phyloP scores from a whole-genome alignment of 306 rosid genomes.

The Psophocarpus tetragonolobus region DNA sequence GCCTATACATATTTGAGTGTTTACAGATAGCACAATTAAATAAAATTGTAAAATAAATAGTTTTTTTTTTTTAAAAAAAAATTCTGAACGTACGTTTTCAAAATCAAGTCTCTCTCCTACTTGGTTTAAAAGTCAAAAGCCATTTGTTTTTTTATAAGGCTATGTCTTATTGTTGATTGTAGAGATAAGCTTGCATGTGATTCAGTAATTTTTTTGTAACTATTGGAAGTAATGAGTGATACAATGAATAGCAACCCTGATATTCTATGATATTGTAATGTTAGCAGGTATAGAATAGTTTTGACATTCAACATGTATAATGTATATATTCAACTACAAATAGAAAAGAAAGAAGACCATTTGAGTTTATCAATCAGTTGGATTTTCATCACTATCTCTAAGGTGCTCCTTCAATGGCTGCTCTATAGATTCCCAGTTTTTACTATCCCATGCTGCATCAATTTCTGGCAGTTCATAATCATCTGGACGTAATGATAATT shows the following conservation, averaged over 20 bases:
- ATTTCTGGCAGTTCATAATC: constrained; percentile 72
- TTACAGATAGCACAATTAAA: no score
- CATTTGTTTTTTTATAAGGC: not conserved
- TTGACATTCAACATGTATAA: no score
- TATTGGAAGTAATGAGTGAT: not conserved
- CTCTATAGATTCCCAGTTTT: constrained; percentile 58
- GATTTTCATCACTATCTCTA: constrained; percentile 62
- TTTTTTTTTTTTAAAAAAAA: no score
- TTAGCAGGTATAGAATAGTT: constrained; percentile 15
- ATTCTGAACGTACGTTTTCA: no score
- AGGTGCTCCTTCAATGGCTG: constrained; percentile 79
- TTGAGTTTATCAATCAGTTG: constrained; percentile 37
- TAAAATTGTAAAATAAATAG: no score
- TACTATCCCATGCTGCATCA: constrained; percentile 71
- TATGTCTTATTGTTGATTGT: not conserved
- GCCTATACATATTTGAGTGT: no score
- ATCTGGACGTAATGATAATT: constrained; percentile 82
- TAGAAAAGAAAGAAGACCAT: constrained; percentile 20
- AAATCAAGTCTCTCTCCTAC: not conserved
- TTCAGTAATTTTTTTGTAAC: not conserved
- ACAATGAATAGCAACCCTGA: not conserved
- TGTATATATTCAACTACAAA: constrained; percentile 4
- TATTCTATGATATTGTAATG: constrained; percentile 2
- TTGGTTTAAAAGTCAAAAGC: not conserved
- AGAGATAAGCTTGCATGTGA: not conserved